Conservation (phyloP, 352 stramenopile genomes). For the Globisporangium nagaii region DNA sequence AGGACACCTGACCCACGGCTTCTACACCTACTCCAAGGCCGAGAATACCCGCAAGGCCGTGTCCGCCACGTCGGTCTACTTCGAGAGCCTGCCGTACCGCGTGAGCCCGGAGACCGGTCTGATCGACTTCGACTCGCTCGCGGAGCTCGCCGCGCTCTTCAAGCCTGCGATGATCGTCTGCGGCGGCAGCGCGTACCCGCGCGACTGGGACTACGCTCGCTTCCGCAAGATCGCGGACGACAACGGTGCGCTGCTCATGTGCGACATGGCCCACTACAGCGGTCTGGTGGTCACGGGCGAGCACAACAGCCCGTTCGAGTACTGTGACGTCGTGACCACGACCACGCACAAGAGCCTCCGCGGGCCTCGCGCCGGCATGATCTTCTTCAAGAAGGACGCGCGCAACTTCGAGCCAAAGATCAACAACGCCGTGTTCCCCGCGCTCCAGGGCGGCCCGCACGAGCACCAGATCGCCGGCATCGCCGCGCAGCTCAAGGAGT, state of each 20-base stretch:
- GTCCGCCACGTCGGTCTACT: conserved; percentile 99
- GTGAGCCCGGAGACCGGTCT: conserved; percentile 93
- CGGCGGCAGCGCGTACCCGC: conserved; percentile 96
- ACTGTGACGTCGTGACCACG: conserved; percentile 98
- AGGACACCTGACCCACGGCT: conserved; percentile 98
- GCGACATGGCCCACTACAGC: conserved; percentile 99
- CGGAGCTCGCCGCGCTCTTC: conserved; percentile 93
- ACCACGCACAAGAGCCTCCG: conserved; percentile 99
- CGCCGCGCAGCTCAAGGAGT: conserved; percentile 98
- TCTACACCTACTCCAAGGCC: conserved; percentile 97
- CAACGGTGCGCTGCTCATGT: conserved; percentile 97
- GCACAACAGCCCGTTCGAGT: conserved; percentile 94
- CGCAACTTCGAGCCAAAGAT: conserved; percentile 93
- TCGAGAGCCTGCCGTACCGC: conserved; percentile 97
- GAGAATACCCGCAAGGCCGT: conserved; percentile 97
- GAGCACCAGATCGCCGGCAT: conserved; percentile 99
- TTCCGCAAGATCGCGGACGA: conserved; percentile 98
- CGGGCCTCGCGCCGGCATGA: conserved; percentile 97
- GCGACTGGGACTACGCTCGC: conserved; percentile 97
- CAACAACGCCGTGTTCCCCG: conserved; percentile 98
- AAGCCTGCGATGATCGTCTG: conserved; percentile 98
- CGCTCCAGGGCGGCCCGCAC: conserved; percentile 96
- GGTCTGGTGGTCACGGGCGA: conserved; percentile 96
- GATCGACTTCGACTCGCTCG: conserved; percentile 97
- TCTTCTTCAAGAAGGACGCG: conserved; percentile 97